Base-by-base conservation (phyloP, 192 early-diverging fungal genomes). In the Mortierella hygrophila region DNA sequence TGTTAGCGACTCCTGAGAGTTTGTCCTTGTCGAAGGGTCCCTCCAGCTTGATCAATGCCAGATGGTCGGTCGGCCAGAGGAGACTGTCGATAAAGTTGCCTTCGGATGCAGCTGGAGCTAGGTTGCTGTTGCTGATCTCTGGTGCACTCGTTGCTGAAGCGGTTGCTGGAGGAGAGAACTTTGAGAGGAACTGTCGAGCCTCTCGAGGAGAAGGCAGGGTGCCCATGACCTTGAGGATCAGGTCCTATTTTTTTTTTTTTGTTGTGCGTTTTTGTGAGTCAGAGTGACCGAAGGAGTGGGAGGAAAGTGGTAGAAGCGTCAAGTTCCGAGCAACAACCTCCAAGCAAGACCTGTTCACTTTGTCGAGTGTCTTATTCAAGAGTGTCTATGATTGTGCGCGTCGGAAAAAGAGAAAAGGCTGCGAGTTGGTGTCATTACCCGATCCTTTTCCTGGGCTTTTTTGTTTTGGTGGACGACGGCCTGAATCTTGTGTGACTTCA, bases 191-290 rank as follows among this genome's bases (percentile, higher is more conserved):
- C 41, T 92, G 91, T n/a, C 89, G 88, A 2, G 92, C 88, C 79
- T 95, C 94, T 23, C 93, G 88, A 77, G 92, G 91, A 20, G 91
- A 92, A 8, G 94, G 94, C 37, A 89, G 42, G 0, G 93, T 91
- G 70, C 83, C 85, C 88, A 95, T 90, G 52, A 95, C 88, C 75
- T 93, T 90, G 41, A 91, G 86, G 65, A 95, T 89, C 35, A 95
- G 83, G 47, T 94, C 89, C 93, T 93, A 83, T 40, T 65, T 6
- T 26, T 32, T 65, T 65, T 6, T 65, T 65, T 26, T 60, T 65
- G 29, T 63, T 52, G 11, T n/a, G 40, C 9, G 69, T 70, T 20
- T 42, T n/a, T 42, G 35, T 77, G 54, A 72, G 75, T 76, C 74
- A 71, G 18, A 73, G 63, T 77, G 76, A 78, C 41, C 55, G 69